phyloP scores from a whole-genome alignment of 2,329 filamentous ascomycete genomes.

The Aspergillus sp. region DNA sequence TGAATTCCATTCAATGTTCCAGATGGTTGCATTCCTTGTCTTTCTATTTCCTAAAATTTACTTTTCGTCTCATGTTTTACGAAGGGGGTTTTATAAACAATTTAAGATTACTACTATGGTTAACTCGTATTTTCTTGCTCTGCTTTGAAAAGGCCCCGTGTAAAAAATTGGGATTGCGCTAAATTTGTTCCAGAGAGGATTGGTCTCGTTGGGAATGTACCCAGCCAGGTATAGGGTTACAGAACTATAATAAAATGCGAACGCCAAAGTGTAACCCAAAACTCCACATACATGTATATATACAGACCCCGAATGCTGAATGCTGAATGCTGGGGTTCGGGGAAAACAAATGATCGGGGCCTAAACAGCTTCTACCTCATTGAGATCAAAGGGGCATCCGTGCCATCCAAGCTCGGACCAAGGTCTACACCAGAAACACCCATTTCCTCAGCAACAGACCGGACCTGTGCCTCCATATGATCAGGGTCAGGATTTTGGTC shows the following conservation, averaged over 20 bases:
- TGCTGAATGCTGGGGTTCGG: neutral
- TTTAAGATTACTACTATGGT: slow-evolving; percentile 14
- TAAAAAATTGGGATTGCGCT: neutral
- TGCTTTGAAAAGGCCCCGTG: neutral
- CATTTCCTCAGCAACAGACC: slow-evolving; percentile 39
- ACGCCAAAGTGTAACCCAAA: neutral
- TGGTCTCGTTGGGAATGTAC: neutral
- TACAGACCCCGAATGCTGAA: too few relatives aligned
- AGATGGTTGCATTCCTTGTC: neutral
- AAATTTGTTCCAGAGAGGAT: neutral
- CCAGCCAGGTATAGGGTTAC: neutral
- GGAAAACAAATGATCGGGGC: neutral
- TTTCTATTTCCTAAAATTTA: slow-evolving; percentile 1
- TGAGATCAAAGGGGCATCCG: slow-evolving; percentile 16
- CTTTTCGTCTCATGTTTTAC: slow-evolving; percentile 6
- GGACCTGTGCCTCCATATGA: slow-evolving; percentile 35
- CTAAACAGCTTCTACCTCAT: neutral
- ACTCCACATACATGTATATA: slow-evolving; percentile 1
- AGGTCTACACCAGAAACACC: slow-evolving; percentile 32
- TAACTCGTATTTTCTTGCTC: neutral
- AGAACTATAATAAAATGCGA: neutral
- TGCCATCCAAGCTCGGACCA: slow-evolving; percentile 29
- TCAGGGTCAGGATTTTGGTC: slow-evolving; percentile 16
- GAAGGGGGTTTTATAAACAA: neutral
- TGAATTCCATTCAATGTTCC: slow-evolving; percentile 15